Evolutionary conservation across 306 rosid genomes (phyloP), one percentile per base, ranked within the genome.

Genomic region (Betula pendula): DNA sequence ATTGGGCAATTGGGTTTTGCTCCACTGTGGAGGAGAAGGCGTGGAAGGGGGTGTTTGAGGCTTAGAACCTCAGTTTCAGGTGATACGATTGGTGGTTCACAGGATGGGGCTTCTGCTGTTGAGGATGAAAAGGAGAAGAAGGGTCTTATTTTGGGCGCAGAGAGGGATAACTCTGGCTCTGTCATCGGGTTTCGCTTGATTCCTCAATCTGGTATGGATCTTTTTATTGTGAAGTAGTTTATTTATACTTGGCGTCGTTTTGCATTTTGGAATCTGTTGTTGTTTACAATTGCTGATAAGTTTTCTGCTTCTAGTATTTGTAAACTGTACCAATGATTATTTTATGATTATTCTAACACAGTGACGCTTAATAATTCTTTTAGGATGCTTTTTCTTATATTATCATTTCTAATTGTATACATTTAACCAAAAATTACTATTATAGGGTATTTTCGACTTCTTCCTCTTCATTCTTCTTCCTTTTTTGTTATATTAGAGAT

Each of bases 141-240:
- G 0, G 82, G 84, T 80, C 81, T 78, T 8, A 6, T 76, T 9
- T 51, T 92, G 31, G 78, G 88, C 0, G 35, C 75, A 13, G 89
- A 88, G 80, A 75, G 43, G 1, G 97, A 90, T 44, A 85, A 2
- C 17, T 82, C 85, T 70, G 93, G 91, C 65, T 71, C 83, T 58
- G 72, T 88, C 15, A 48, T 90, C 40, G 93, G 89, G 19, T 86
- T 89, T 79, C 78, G 80, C 6, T 84, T 92, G 80, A 51, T 70
- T 75, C 81, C 86, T 29, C 69, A 76, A 0, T 53, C 89, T 29
- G 92, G 96, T 87, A 44, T 17, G 27, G 69, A 8, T 31, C 10
- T 45, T 25, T 17, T 13, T 65, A 5, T 48, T 62, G 25, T 17
- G 16, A 9, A 16, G 3, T 52, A 24, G 31, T 24, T 9, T 22